Evolutionary conservation across 306 rosid species (phyloP).

Genomic region (Glycyrrhiza uralensis): DNA sequence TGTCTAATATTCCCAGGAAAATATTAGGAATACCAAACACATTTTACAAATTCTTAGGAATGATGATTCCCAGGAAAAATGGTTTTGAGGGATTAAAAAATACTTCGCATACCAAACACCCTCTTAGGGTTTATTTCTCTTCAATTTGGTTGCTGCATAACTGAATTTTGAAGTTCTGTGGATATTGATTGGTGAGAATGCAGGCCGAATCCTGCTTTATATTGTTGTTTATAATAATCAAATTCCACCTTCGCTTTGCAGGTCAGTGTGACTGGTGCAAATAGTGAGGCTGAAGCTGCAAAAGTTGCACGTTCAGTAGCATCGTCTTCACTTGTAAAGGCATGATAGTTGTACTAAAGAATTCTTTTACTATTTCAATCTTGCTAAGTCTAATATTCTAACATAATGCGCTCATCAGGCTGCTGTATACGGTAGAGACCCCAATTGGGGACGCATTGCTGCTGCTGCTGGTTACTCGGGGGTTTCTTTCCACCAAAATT

Average conservation of each 20-base stretch:
- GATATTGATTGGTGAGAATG: conserved; percentile 1
- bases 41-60: too few relatives aligned
- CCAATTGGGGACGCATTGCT: conserved; percentile 98
- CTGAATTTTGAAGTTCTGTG: neutral
- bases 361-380: neutral
- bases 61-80: too few relatives aligned
- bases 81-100: too few relatives aligned
- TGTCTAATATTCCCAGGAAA: too few relatives aligned
- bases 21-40: too few relatives aligned
- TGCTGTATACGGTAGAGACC: conserved; percentile 89
- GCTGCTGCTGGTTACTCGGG: conserved; percentile 93
- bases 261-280: conserved; percentile 76
- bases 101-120: too few relatives aligned
- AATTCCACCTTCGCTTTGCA: conserved; percentile 33
- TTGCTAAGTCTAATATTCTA: conserved; percentile 1
- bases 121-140: neutral
- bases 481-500: conserved; percentile 61
- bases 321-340: conserved; percentile 86
- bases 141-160: conserved; percentile 10
- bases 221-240: neutral
- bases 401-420: conserved; percentile 50
- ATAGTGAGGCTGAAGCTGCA: conserved; percentile 79
- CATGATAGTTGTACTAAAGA: conserved; percentile 27
- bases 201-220: neutral
- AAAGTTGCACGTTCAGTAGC: conserved; percentile 93